A percentile compares a stretch with the other conserved stretches of the same genome.
phyloP scores from a whole-genome alignment of 1,284 basidiomycete species.

The Puccinia hordei region DNA sequence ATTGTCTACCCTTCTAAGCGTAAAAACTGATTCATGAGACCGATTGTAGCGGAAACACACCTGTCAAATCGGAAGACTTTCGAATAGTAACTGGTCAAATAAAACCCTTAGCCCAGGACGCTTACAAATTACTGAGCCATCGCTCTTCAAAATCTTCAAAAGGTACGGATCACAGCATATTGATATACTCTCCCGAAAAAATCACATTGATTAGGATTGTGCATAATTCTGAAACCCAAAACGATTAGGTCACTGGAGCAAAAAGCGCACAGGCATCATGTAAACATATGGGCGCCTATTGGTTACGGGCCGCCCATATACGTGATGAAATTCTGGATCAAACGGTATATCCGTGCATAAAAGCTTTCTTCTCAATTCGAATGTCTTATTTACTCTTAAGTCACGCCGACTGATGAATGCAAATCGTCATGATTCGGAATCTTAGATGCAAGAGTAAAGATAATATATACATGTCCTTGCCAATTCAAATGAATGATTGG shows the following conservation, averaged over 20 bases:
- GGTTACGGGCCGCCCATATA: no score
- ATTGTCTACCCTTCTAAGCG: no score
- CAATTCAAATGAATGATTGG: no score
- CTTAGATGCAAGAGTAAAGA: no score
- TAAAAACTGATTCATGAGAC: background rate
- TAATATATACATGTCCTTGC: no score
- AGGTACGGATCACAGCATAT: background rate
- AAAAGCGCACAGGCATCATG: slow-evolving; percentile 8
- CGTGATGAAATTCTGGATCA: no score
- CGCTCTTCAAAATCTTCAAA: slow-evolving; percentile 23
- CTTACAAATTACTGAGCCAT: slow-evolving; percentile 15
- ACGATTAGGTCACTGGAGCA: background rate
- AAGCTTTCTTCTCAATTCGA: no score
- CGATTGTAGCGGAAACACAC: slow-evolving; percentile 26
- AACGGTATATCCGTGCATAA: no score
- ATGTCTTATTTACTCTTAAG: no score
- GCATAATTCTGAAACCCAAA: slow-evolving; percentile 1
- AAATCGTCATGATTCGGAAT: no score
- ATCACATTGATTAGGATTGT: background rate
- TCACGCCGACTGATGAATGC: no score
- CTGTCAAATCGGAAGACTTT: slow-evolving; percentile 47
- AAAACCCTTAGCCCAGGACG: slow-evolving; percentile 13
- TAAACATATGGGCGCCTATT: background rate
- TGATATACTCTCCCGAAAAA: background rate
- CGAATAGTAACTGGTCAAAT: slow-evolving; percentile 10